Evolutionary conservation across 495 filamentous ascomycete species (phyloP), one percentile per base, ranked within the genome.

Genomic region (Penicillium cataractarum): DNA sequence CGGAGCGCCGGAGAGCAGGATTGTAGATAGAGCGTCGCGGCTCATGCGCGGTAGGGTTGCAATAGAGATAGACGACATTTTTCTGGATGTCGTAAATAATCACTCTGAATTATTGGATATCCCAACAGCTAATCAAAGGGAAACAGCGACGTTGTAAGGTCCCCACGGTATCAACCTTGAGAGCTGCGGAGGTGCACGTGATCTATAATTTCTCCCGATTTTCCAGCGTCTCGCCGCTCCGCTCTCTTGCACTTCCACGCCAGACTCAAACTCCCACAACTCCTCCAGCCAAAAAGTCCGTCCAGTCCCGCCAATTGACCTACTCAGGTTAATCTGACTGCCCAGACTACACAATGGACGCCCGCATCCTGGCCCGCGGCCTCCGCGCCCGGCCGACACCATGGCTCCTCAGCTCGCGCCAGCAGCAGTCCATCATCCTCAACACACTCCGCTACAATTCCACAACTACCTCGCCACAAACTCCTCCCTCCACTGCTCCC

Each of bases 21-120:
- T 66, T 33, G 73, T 74, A n/a, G 88, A 85, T 35, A 93, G 85
- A 48, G 82, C 75, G 39, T 86, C 76, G 31, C 87, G 83, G 32
- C 82, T 83, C 66, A 93, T 86, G 74, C 86, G 87, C 55, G 84
- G 80, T 61, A 93, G 83, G 33, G 74, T 83, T 54, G 82, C 79
- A 54, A 91, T 82, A 2, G 83, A 86, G 51, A 82, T 72, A 55
- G 76, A 74, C 2, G 86, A 81, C 87, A 89, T 89, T 59, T 61
- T 68, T 32, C 35, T 4, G 17, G n/a, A n/a, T 33, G 27, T 4
- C 6, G 3, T 24, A 27, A 48, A 17, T 2, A 3, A 35, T 29
- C 24, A 42, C 26, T 8, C 6, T 46, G 42, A 21, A 4, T 19
- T 21, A 12, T 19, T 50, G 4, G 39, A 19, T 42, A 17, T 48